phyloP scores from a whole-genome alignment of 164 flowering plant species.

The Tetracentron sinense region DNA sequence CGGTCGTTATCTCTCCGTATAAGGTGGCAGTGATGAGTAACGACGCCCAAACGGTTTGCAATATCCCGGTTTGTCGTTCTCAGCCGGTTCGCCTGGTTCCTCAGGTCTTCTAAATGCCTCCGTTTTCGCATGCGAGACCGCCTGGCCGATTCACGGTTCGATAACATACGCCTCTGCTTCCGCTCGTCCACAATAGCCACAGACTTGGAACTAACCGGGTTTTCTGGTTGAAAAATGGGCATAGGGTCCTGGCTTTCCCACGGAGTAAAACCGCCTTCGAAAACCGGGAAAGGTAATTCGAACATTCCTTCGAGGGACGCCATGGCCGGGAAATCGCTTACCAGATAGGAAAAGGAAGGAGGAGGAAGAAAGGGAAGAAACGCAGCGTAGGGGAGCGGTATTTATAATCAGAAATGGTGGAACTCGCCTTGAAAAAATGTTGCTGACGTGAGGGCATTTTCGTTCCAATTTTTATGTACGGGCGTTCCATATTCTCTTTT shows the following conservation, averaged over 20 bases:
- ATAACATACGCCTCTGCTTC: constrained; percentile 61
- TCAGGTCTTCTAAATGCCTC: constrained; percentile 63
- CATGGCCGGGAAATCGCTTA: constrained; percentile 28
- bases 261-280: constrained; percentile 36
- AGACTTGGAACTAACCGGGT: constrained; percentile 23
- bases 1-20: constrained; percentile 45
- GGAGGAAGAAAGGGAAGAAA: constrained; percentile 78
- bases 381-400: constrained; percentile 35
- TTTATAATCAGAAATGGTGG: constrained; percentile 38
- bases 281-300: constrained; percentile 22
- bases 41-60: constrained; percentile 41
- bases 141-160: constrained; percentile 90
- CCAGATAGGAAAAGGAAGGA: constrained; percentile 15
- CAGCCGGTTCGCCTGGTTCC: constrained; percentile 59
- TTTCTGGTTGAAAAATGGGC: background rate
- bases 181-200: constrained; percentile 41
- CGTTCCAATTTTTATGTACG: too few species aligned
- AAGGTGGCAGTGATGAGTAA: constrained; percentile 26
- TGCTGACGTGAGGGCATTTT: constrained; percentile 23
- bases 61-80: constrained; percentile 48
- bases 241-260: constrained; percentile 40
- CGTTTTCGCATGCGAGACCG: constrained; percentile 83
- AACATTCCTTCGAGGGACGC: constrained; percentile 26
- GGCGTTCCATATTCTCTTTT: too few species aligned
- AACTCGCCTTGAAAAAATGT: constrained; percentile 1